A percentile compares a stretch with the other conserved stretches of the same genome.
Conservation (phyloP, 2,329 filamentous ascomycete species). For the Colletotrichum paranaense region DNA sequence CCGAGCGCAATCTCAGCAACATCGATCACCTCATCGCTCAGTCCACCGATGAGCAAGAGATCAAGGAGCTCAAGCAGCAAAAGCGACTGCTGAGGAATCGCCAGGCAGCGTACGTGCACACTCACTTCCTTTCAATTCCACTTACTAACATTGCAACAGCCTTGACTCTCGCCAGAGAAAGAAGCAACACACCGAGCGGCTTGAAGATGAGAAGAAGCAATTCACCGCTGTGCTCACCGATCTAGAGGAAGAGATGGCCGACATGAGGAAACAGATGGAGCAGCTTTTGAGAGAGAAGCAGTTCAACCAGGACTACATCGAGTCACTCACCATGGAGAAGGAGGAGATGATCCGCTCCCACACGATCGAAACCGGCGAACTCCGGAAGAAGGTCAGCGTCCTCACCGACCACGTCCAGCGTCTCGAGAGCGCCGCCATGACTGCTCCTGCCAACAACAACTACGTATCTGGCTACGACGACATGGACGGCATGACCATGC, state of each 20-base stretch:
- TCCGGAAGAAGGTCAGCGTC: conserved; percentile 91
- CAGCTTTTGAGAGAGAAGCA: conserved; percentile 80
- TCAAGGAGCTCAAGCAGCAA: conserved; percentile 98
- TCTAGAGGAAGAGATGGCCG: conserved; percentile 81
- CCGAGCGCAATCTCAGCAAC: conserved; percentile 91
- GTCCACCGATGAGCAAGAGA: conserved; percentile 89
- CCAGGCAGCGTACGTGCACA: conserved; percentile 86
- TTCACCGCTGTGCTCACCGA: conserved; percentile 81
- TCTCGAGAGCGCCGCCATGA: conserved; percentile 72
- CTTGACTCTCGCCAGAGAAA: conserved; percentile 97
- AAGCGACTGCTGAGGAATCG: conserved; percentile 95
- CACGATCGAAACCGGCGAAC: conserved; percentile 89
- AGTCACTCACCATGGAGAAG: conserved; percentile 84
- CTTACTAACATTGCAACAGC: conserved; percentile 55
- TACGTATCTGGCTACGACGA: conserved; percentile 80
- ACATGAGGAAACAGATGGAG: conserved; percentile 76
- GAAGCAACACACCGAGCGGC: conserved; percentile 96
- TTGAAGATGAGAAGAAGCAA: conserved; percentile 97
- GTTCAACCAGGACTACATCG: conserved; percentile 79
- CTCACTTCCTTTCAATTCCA: neutral
- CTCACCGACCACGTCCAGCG: conserved; percentile 79
- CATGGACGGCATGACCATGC: conserved; percentile 87
- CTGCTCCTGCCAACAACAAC: conserved; percentile 58
- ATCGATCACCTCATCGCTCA: conserved; percentile 93
- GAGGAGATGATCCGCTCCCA: conserved; percentile 90